Evolutionary conservation across 140 eudicot genomes (phyloP).

Genomic region (Flaveria floridana): DNA sequence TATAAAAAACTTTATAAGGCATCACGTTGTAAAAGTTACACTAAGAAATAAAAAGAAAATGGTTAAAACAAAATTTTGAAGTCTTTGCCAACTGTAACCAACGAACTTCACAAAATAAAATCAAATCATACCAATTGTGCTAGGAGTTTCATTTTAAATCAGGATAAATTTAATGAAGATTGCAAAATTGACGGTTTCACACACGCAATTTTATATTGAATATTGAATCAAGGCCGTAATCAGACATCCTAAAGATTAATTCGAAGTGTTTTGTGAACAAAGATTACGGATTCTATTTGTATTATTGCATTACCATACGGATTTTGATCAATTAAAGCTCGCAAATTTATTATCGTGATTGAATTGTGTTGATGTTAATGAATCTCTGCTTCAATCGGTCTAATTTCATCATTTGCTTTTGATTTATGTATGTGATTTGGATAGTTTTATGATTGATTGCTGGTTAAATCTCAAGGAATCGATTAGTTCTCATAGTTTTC

Average conservation of each 20-base stretch:
- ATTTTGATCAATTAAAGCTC: neutral
- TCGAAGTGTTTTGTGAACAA: neutral
- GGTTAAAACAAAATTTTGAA: too few relatives aligned
- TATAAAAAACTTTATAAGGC: too few relatives aligned
- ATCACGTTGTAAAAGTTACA: neutral
- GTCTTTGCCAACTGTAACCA: neutral
- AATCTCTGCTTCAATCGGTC: neutral
- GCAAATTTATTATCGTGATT: constrained; percentile 16
- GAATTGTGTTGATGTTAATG: neutral
- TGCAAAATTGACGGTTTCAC: neutral
- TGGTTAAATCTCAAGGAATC: constrained; percentile 5
- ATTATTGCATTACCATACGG: neutral
- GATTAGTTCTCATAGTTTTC: neutral
- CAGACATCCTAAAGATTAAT: neutral
- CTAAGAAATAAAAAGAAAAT: too few relatives aligned
- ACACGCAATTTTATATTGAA: neutral
- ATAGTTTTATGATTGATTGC: neutral
- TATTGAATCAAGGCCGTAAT: constrained; percentile 1
- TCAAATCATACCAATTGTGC: neutral
- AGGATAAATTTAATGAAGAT: neutral
- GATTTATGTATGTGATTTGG: neutral
- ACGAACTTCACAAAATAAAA: neutral
- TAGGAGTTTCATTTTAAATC: neutral
- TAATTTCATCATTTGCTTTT: constrained; percentile 6
- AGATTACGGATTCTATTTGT: neutral